Percentiles rank a stretch among this genome's conserved stretches.
Conservation (phyloP, 768 basidiomycete species). For the Gautieria morchelliformis region DNA sequence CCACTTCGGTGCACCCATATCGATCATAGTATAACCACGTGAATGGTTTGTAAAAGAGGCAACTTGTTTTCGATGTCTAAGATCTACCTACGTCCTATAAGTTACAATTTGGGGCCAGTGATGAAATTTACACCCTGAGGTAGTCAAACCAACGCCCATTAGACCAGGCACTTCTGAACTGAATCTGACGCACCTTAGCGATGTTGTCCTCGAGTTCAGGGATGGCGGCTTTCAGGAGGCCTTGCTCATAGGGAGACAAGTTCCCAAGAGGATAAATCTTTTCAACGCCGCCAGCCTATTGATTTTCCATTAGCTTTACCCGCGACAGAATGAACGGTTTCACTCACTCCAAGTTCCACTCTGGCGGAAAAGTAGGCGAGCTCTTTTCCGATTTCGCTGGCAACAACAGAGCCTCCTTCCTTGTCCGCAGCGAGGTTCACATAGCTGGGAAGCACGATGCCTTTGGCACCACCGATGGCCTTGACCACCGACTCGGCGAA, state of each 20-base stretch:
- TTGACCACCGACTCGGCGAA: slow-evolving; percentile 78
- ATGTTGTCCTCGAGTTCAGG: slow-evolving; percentile 74
- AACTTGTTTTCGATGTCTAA: not conserved
- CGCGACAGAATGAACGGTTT: not conserved
- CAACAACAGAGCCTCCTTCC: slow-evolving; percentile 61
- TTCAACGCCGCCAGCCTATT: slow-evolving; percentile 69
- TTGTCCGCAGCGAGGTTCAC: slow-evolving; percentile 70
- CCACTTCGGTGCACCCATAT: too few relatives aligned
- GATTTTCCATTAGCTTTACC: slow-evolving; percentile 1
- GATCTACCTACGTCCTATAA: not conserved
- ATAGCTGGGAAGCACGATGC: slow-evolving; percentile 75
- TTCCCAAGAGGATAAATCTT: slow-evolving; percentile 77
- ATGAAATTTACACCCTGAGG: slow-evolving; percentile 16
- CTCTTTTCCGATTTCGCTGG: slow-evolving; percentile 64
- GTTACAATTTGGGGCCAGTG: slow-evolving; percentile 14
- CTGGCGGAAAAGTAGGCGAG: slow-evolving; percentile 84
- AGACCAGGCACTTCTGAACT: not conserved
- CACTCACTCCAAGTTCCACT: slow-evolving; percentile 75
- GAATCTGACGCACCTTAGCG: slow-evolving; percentile 23
- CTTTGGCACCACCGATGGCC: slow-evolving; percentile 82
- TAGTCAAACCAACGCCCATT: not conserved
- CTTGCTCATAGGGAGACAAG: slow-evolving; percentile 60
- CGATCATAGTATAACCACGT: too few relatives aligned
- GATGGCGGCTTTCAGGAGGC: slow-evolving; percentile 70
- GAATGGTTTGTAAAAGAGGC: too few relatives aligned